phyloP scores from a whole-genome alignment of 2,329 filamentous ascomycete genomes.

The Camillea tinctor region DNA sequence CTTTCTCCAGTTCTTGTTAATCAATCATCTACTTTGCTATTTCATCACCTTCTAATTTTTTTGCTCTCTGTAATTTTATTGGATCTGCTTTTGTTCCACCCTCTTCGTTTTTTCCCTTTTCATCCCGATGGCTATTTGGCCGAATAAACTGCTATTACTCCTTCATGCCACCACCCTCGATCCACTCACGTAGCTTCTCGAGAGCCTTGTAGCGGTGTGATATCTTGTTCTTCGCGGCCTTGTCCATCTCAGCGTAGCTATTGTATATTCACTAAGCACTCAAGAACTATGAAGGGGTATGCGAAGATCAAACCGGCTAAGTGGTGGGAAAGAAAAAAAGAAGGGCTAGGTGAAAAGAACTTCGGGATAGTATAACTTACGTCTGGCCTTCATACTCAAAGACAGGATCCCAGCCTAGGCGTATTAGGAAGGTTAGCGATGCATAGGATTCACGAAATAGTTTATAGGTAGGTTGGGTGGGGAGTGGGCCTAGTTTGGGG shows the following conservation, averaged over 20 bases:
- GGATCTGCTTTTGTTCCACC: too few species aligned
- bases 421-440: background rate
- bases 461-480: background rate
- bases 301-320: background rate
- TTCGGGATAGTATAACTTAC: slow-evolving; percentile 37
- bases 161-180: slow-evolving; percentile 46
- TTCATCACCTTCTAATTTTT: too few species aligned
- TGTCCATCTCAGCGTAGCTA: slow-evolving; percentile 92
- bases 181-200: slow-evolving; percentile 80
- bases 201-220: slow-evolving; percentile 90
- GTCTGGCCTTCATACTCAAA: slow-evolving; percentile 94
- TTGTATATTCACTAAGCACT: too few species aligned
- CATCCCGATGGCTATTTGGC: too few species aligned
- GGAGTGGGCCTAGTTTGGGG: too few species aligned
- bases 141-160: slow-evolving; percentile 5
- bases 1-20: too few species aligned
- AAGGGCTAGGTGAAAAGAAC: background rate
- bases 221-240: slow-evolving; percentile 81
- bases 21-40: too few species aligned
- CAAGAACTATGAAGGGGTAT: background rate
- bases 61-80: too few species aligned
- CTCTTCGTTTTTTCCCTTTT: too few species aligned
- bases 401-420: slow-evolving; percentile 86
- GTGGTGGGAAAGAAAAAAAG: background rate
- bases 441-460: background rate